Conservation (phyloP, 1,284 basidiomycete species). For the Fomitopsis palustris region DNA sequence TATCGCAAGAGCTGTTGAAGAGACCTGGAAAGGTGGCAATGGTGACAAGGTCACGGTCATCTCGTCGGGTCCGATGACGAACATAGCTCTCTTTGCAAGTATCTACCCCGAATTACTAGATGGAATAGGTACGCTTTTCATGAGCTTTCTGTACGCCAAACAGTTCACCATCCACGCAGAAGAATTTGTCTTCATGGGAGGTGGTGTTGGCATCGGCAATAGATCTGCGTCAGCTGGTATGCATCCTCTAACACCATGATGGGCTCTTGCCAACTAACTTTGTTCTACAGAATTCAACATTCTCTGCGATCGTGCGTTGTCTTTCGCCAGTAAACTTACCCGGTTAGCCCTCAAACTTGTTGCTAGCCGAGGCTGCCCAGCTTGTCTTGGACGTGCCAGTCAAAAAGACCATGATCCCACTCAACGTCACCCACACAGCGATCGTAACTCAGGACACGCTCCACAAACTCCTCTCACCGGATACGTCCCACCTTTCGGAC, state of each 20-base stretch:
- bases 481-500: slow-evolving; percentile 7
- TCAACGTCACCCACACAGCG: slow-evolving; percentile 83
- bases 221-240: slow-evolving; percentile 67
- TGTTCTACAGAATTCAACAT: slow-evolving; percentile 68
- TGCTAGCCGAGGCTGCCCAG: slow-evolving; percentile 73
- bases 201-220: slow-evolving; percentile 80
- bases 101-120: slow-evolving; percentile 69
- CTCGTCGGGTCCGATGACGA: slow-evolving; percentile 83
- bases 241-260: slow-evolving; percentile 7
- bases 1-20: slow-evolving; percentile 53
- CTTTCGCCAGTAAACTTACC: neutral
- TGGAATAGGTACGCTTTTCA: slow-evolving; percentile 37
- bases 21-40: slow-evolving; percentile 49
- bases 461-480: slow-evolving; percentile 44
- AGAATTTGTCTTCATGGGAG: slow-evolving; percentile 88
- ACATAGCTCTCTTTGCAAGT: slow-evolving; percentile 72
- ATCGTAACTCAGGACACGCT: slow-evolving; percentile 62
- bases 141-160: neutral
- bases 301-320: slow-evolving; percentile 66
- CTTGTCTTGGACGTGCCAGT: slow-evolving; percentile 66
- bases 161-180: slow-evolving; percentile 29
- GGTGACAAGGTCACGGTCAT: slow-evolving; percentile 62
- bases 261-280: neutral
- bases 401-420: slow-evolving; percentile 68
- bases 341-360: neutral